phyloP scores from a whole-genome alignment of 768 basidiomycete genomes.

The Lenzites betulinus region DNA sequence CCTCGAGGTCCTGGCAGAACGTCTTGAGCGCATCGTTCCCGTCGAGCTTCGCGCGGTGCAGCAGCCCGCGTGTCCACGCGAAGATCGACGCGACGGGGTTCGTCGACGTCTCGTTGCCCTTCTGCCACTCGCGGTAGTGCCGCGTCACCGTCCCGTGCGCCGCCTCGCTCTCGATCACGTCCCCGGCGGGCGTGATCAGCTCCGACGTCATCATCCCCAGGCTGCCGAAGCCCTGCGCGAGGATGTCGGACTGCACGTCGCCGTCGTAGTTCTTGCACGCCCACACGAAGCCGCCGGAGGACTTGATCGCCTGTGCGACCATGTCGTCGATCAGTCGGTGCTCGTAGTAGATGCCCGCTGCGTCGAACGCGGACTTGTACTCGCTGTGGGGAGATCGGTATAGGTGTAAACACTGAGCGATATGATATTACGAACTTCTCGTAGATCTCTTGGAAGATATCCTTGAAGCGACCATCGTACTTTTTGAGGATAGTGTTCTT shows the following conservation, averaged over 20 bases:
- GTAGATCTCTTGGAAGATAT: constrained; percentile 97
- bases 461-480: constrained; percentile 99
- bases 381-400: constrained; percentile 37
- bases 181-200: constrained; percentile 92
- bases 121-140: constrained; percentile 96
- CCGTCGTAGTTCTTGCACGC: constrained; percentile 65
- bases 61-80: constrained; percentile 95
- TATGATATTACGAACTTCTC: constrained; percentile 49
- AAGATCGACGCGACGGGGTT: constrained; percentile 99
- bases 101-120: constrained; percentile 96
- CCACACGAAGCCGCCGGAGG: constrained; percentile 81
- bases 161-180: constrained; percentile 92
- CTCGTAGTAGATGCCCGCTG: constrained; percentile 82
- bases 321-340: constrained; percentile 98
- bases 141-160: constrained; percentile 96
- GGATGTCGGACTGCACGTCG: constrained; percentile 82
- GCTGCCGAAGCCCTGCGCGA: constrained; percentile 96
- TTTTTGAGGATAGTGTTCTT: constrained; percentile 98
- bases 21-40: constrained; percentile 67
- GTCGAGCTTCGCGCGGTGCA: constrained; percentile 93
- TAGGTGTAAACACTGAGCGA: no score
- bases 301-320: constrained; percentile 98
- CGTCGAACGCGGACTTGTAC: constrained; percentile 74
- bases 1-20: constrained; percentile 84
- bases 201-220: constrained; percentile 99